Evolutionary conservation across 1,284 basidiomycete species (phyloP), one percentile per base, ranked within the genome.

Genomic region (Fomitopsis palustris): DNA sequence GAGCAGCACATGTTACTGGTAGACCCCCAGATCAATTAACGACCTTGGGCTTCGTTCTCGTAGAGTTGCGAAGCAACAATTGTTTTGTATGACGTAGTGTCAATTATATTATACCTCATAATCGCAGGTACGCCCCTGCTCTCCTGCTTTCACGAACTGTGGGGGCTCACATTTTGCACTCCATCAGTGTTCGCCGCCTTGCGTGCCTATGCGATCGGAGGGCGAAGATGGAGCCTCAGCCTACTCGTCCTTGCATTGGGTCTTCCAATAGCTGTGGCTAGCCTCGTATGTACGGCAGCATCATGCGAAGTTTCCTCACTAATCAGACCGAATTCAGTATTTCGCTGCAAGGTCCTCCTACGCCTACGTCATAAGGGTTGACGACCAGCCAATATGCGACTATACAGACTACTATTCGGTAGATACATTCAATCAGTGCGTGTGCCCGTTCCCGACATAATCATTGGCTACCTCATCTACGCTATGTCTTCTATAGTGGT

Each of bases 171-270:
- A 1, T 12, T 5, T 14, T 3, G 1, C 9, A 4, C n/a, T 19
- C 7, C 27, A 10, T 4, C 19, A 65, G 64, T 54, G 19, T 65
- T 65, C 57, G 58, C 64, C 4, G 54, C 60, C 19, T 51, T 64
- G 3, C 63, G 63, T 5, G 55, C 54, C 2, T 64, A 57, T 43
- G 63, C 63, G 4, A 56, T 65, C 19, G 16, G 38, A 10, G 43
- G 53, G 10, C 45, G 52, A 17, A 55, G 37, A 29, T 60, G 59
- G 61, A 35, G 25, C 10, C 10, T 58, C 6, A 41, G 58, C 21
- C 17, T 59, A 2, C 4, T 56, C 17, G 49, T 57, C 2, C 21
- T 62, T 12, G 23, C 27, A 25, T 27, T 62, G 8, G 62, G 60
- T 2, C 23, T 57, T 7, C 43, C 54, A 0, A 60, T 60, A 8